Base-by-base conservation (phyloP, 106 monocot species). In the Dendrobium chrysotoxum region DNA sequence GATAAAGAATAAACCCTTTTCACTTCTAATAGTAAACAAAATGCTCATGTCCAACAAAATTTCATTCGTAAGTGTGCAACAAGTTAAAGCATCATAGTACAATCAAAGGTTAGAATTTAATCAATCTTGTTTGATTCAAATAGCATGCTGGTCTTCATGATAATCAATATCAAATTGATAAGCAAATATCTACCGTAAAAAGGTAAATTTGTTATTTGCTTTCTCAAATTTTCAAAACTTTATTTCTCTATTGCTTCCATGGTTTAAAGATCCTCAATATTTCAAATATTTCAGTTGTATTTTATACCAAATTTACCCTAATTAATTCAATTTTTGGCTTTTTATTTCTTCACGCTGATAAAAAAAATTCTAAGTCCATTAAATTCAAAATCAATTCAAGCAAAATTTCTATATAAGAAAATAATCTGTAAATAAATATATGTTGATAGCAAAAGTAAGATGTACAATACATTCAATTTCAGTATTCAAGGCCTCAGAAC, bases 381-480 rank as follows among this genome's bases (percentile, higher is more conserved):
- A 40, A 74, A 42, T 40, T 42, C 41, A 74, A 74, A 74, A 74
- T 40, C 39, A 42, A 21, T 42, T 42, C 74, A 74, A 74, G 40
- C 20, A n/a, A 15, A 74, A 70, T 30, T 70, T 70, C 13, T 5
- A 42, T n/a, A 9, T 4, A 40, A 73, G 4, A 40, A 73, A 12
- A 40, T 40, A 40, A 16, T 7, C 18, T 20, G 4, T 20, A 41
- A 35, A 1, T 23, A 40, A 74, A 74, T 41, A 7, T 74, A 74
- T 74, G 74, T 40, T 42, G 20, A 74, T 8, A 10, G 11, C 9
- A 28, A 76, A 76, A 40, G 25, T 50, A 74, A 41, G 42, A 74
- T 41, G 74, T 41, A 28, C 28, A 66, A 75, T 94, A 98, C 98
- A 85, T 88, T 98, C 98, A 80, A 64, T 76, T 78, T 89, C 95